Conservation (phyloP, 179 eudicot species). For the Silene noctiflora region DNA sequence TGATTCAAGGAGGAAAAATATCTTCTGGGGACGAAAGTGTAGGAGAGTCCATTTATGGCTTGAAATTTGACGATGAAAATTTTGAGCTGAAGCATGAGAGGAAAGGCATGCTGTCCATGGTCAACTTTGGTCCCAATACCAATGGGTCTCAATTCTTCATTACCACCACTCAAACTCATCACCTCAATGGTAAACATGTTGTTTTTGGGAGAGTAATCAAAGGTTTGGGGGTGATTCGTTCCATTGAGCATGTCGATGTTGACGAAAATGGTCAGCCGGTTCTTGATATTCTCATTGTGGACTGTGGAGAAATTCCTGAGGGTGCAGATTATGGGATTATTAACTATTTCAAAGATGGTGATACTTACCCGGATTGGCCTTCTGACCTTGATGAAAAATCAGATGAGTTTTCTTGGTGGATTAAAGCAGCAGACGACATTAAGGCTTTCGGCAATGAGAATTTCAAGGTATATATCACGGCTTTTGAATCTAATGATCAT, state of each 20-base stretch:
- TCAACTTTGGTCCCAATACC: conserved; percentile 63
- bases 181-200: conserved; percentile 69
- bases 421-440: conserved; percentile 49
- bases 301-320: conserved; percentile 74
- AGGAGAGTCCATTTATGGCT: conserved; percentile 79
- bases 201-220: conserved; percentile 77
- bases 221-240: conserved; percentile 64
- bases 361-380: conserved; percentile 74
- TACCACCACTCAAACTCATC: conserved; percentile 54
- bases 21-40: conserved; percentile 44
- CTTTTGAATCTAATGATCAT: not conserved
- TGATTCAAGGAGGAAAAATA: conserved; percentile 70
- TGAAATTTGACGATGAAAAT: conserved; percentile 71
- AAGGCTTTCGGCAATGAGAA: conserved; percentile 64
- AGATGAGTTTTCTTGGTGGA: conserved; percentile 64
- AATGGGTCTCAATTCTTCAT: conserved; percentile 75
- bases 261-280: conserved; percentile 37
- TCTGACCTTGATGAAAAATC: conserved; percentile 58
- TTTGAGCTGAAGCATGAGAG: conserved; percentile 63
- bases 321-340: conserved; percentile 64
- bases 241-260: conserved; percentile 50
- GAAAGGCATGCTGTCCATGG: conserved; percentile 82
- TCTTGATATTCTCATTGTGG: conserved; percentile 46
- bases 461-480: conserved; percentile 48
- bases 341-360: conserved; percentile 76